Percentiles rank a stretch among this genome's conserved stretches.
phyloP scores from a whole-genome alignment of 768 basidiomycete genomes.

The Tricholoma saponaceum region DNA sequence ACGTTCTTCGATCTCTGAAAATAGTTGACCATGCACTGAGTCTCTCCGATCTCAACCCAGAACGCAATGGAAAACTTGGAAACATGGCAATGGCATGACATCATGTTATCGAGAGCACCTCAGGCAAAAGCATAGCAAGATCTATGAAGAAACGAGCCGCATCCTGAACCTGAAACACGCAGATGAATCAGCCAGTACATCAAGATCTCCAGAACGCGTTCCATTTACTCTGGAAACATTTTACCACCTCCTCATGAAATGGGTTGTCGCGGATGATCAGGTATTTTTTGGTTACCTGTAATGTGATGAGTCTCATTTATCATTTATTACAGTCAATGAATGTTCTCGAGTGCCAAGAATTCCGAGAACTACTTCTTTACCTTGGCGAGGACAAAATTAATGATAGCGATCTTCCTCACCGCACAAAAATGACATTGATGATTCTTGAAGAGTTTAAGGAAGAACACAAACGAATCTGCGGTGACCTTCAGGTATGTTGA shows the following conservation, averaged over 20 bases:
- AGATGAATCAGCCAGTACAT: neutral
- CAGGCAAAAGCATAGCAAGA: neutral
- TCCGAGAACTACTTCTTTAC: constrained; percentile 27
- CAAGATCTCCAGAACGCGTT: neutral
- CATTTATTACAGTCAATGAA: constrained; percentile 27
- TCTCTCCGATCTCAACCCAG: neutral
- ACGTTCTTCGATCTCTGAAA: neutral
- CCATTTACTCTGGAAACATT: constrained; percentile 21
- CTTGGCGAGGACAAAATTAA: constrained; percentile 16
- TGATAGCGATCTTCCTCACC: constrained; percentile 30
- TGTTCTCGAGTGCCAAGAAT: constrained; percentile 30
- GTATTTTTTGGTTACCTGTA: constrained; percentile 15
- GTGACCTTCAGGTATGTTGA: constrained; percentile 20
- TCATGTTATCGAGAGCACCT: constrained; percentile 3
- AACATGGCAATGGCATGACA: constrained; percentile 4
- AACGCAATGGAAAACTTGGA: constrained; percentile 13
- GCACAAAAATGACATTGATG: constrained; percentile 23
- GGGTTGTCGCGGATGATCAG: constrained; percentile 29
- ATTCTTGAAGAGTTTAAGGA: constrained; percentile 21
- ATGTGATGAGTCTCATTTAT: neutral
- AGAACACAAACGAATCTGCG: constrained; percentile 15
- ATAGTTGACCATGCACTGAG: neutral
- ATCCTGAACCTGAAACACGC: constrained; percentile 1
- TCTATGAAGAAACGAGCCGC: neutral
- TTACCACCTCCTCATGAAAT: constrained; percentile 2